Percentiles rank a stretch among this genome's conserved stretches.
phyloP scores from a whole-genome alignment of 306 rosid genomes.

The Fagus sylvatica region DNA sequence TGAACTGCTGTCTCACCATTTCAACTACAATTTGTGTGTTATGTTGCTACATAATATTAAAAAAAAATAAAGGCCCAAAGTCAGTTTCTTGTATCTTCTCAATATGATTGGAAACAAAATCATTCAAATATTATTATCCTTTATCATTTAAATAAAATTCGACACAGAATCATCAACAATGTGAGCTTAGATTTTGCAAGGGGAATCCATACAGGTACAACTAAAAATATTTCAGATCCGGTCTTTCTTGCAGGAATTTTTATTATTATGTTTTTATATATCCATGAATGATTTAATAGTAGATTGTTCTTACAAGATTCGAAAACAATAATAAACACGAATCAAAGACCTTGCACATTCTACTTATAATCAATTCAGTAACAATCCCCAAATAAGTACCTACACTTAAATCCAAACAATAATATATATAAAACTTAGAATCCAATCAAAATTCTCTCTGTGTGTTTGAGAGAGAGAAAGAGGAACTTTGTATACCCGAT shows the following conservation, averaged over 20 bases:
- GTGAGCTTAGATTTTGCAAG: neutral
- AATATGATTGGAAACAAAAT: neutral
- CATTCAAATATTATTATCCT: neutral
- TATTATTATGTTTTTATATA: neutral
- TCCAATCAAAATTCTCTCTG: neutral
- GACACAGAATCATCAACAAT: neutral
- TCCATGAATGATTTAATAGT: neutral
- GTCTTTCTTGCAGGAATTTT: neutral
- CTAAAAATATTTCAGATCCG: neutral
- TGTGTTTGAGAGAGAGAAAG: neutral
- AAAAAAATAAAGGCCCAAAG: constrained; percentile 4
- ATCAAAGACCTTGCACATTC: neutral
- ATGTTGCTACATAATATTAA: constrained; percentile 54
- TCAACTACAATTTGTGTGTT: constrained; percentile 67
- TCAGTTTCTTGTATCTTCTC: constrained; percentile 19
- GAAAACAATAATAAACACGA: neutral
- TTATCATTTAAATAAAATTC: neutral
- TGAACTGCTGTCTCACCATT: constrained; percentile 88
- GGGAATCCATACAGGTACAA: neutral
- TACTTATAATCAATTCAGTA: neutral
- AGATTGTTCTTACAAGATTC: too few relatives aligned
- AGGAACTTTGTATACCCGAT: constrained; percentile 48
- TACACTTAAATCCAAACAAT: neutral
- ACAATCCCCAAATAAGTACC: neutral
- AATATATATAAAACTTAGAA: neutral